These are phyloP conservation scores for Allomyces arbusculus DNA, from an alignment of 192 early-diverging fungal genomes.

Conservation along the genomic window DNA sequence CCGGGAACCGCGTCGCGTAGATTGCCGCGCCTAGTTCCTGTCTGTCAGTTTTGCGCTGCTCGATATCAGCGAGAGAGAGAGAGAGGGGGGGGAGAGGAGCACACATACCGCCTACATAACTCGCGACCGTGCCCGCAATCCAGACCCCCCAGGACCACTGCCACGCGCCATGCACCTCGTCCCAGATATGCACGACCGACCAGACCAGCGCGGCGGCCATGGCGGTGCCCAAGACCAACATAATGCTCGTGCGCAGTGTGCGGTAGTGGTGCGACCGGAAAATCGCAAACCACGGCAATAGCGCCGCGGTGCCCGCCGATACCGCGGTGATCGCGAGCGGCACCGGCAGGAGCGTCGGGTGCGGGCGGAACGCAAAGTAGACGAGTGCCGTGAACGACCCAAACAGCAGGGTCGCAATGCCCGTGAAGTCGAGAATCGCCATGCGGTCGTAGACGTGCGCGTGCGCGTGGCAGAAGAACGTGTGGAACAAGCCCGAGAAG, in stretches of 20 bases:
- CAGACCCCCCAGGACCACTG: not conserved
- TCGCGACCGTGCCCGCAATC: not conserved
- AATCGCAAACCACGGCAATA: not conserved
- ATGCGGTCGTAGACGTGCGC: not conserved
- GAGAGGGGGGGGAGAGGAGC: not conserved
- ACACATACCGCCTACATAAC: not conserved
- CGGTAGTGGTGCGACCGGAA: not conserved
- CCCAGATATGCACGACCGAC: not conserved
- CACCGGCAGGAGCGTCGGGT: not conserved
- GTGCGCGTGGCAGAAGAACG: not conserved
- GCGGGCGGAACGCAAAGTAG: not conserved
- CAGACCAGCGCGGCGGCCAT: not conserved
- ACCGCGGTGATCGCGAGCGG: not conserved
- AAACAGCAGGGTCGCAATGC: not conserved
- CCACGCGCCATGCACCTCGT: not conserved
- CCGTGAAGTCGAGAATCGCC: not conserved
- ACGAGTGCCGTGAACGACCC: not conserved
- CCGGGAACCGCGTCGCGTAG: not conserved
- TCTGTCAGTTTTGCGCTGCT: too few species aligned
- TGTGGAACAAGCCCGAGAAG: not conserved
- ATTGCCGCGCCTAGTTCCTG: not conserved
- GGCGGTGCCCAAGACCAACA: not conserved
- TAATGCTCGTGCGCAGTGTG: not conserved
- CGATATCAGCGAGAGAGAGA: not conserved
- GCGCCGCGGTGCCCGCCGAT: too few species aligned